Evolutionary conservation across 2,329 filamentous ascomycete genomes (phyloP).

Genomic region (Teratosphaeria zuluensis): DNA sequence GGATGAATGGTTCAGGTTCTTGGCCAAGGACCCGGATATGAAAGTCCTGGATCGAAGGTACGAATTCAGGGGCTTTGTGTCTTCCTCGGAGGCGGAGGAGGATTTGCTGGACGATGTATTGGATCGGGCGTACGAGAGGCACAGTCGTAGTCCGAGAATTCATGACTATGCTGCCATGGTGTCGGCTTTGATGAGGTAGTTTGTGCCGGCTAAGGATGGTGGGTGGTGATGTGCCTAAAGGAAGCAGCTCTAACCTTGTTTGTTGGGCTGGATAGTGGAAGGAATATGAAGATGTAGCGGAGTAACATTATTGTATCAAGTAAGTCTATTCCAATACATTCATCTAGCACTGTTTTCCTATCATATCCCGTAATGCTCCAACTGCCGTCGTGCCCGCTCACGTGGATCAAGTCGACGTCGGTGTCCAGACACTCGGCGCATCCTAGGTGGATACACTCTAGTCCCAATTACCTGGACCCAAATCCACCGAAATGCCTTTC

Average conservation of each 20-base stretch:
- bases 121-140: too few relatives aligned
- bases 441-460: background rate
- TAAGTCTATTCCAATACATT: background rate
- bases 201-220: too few relatives aligned
- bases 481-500: conserved; percentile 24
- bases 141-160: too few relatives aligned
- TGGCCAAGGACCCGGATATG: too few relatives aligned
- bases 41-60: background rate
- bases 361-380: background rate
- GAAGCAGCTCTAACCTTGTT: too few relatives aligned
- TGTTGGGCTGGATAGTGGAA: too few relatives aligned
- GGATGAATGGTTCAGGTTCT: background rate
- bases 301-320: background rate
- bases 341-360: background rate
- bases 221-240: too few relatives aligned
- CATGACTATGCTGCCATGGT: too few relatives aligned
- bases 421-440: background rate
- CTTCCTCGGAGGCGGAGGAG: background rate
- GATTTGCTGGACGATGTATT: background rate
- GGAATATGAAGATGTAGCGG: background rate
- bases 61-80: background rate
- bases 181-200: too few relatives aligned
- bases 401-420: background rate
- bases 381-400: background rate
- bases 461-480: conserved; percentile 26